phyloP scores from a whole-genome alignment of 2,329 filamentous ascomycete species.

The Saccharata proteae region DNA sequence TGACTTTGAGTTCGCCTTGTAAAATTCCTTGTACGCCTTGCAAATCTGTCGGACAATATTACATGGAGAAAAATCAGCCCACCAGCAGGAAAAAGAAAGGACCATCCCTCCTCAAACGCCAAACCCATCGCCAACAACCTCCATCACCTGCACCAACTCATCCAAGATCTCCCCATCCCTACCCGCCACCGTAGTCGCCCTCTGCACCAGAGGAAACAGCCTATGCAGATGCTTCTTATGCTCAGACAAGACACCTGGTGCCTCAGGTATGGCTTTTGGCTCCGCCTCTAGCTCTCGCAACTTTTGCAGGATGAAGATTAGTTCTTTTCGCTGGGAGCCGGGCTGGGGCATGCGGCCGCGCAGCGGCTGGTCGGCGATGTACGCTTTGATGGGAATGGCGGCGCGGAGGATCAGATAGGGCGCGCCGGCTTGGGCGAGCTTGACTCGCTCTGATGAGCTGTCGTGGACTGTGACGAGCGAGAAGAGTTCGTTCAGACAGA shows the following conservation, averaged over 20 bases:
- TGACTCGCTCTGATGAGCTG: conserved; percentile 31
- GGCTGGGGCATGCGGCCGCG: conserved; percentile 84
- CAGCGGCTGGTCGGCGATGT: conserved; percentile 83
- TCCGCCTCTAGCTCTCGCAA: conserved; percentile 59
- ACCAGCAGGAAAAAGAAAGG: too few relatives aligned
- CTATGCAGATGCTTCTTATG: conserved; percentile 62
- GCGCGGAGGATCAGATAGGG: conserved; percentile 75
- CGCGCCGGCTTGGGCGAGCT: conserved; percentile 62
- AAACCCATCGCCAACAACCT: conserved; percentile 28
- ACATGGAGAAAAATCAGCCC: too few relatives aligned
- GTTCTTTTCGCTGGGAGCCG: conserved; percentile 63
- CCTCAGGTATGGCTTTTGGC: conserved; percentile 52
- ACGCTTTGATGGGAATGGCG: conserved; percentile 68
- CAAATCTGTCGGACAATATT: too few relatives aligned
- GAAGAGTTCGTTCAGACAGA: conserved; percentile 64
- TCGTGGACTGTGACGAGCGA: conserved; percentile 41
- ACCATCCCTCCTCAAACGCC: too few relatives aligned
- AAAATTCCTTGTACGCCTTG: too few relatives aligned
- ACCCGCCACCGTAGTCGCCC: conserved; percentile 40
- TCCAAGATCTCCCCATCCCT: conserved; percentile 47
- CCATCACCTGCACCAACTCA: conserved; percentile 26
- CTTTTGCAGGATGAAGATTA: conserved; percentile 57
- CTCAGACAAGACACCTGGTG: conserved; percentile 15
- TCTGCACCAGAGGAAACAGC: conserved; percentile 66
- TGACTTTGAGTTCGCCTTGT: too few relatives aligned